These are phyloP conservation scores for Pecoramyces ruminantium DNA, from an alignment of 192 early-diverging fungal species.

Conservation along the genomic window DNA sequence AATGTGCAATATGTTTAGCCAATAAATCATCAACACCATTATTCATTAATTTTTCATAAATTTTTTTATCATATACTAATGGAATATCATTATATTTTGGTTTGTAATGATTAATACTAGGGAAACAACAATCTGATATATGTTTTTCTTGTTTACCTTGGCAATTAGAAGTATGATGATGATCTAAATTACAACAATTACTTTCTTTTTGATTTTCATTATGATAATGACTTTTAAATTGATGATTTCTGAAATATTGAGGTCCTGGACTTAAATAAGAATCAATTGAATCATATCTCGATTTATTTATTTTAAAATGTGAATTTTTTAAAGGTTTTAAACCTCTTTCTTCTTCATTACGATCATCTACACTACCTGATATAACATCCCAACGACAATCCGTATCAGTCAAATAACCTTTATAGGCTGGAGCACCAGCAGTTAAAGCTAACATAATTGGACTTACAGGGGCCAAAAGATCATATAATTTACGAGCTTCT, in stretches of 20 bases:
- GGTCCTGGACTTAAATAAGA: constrained; percentile 57
- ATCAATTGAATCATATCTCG: constrained; percentile 89
- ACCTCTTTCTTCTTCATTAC: constrained; percentile 81
- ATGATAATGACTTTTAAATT: not conserved
- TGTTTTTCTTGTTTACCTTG: not conserved
- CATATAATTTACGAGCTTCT: constrained; percentile 85
- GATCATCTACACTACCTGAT: constrained; percentile 77
- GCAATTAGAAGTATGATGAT: not conserved
- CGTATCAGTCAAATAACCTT: constrained; percentile 86
- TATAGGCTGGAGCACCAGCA: constrained; percentile 80
- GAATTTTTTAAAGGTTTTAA: constrained; percentile 8
- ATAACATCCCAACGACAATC: constrained; percentile 98
- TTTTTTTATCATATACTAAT: constrained; percentile 61
- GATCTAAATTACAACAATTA: not conserved
- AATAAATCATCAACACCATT: constrained; percentile 59
- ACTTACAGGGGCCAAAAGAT: constrained; percentile 78
- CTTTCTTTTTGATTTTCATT: constrained; percentile 7
- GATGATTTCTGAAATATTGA: not conserved
- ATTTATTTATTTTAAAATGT: constrained; percentile 61
- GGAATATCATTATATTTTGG: constrained; percentile 84
- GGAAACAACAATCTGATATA: constrained; percentile 7
- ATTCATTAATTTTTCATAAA: constrained; percentile 44
- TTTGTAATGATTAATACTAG: constrained; percentile 27
- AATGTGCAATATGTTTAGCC: constrained; percentile 78
- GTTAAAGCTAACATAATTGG: constrained; percentile 75